Base-by-base conservation (phyloP, 225 moss, liverwort and hornwort species). In the Pseudisothecium myosuroides region DNA sequence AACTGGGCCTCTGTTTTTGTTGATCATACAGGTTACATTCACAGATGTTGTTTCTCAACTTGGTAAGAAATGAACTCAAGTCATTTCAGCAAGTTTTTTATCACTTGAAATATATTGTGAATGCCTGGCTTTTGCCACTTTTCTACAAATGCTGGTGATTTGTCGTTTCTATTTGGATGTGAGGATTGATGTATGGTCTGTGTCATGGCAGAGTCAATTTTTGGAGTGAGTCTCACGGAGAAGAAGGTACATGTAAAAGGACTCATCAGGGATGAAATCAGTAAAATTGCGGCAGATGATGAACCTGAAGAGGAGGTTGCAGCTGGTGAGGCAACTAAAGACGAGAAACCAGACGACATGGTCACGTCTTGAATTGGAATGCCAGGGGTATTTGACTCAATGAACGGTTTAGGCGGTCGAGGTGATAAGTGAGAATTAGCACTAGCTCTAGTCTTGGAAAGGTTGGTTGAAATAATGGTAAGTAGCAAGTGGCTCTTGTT, bases 41-140 rank as follows among this genome's bases (percentile, higher is more conserved):
- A 97, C 96, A 88, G 97, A 97, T 83, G 95, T 97, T 63, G 96
- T 97, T 24, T 85, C 95, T 69, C 93, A 96, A 91, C 94, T 97
- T 85, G 95, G 97, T 97, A 93, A 94, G 91, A 61, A 83, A 21
- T 72, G 39, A 67, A 87, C 47, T 47, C 71, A 34, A 86, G 39
- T 83, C 64, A 21, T 87, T 75, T 76, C 49, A 90, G 75, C 78
- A 69, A 88, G 36, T 82, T 83, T 82, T 56, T 69, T 2, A 76
- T 60, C 83, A 80, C 31, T 84, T 72, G 43, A 67, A 82, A 16
- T 52, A 43, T 77, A 11, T 71, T 18, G 39, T 59, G 60, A 87
- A 55, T 59, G 50, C 81, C 41, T 74, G 73, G 34, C 73, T 82
- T 74, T 74, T 73, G 74, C 64, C 75, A 60, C 60, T n/a, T 68